These are phyloP conservation scores for Ceratocystis albifundus DNA, from an alignment of 2,329 filamentous ascomycete species.

Conservation along the genomic window DNA sequence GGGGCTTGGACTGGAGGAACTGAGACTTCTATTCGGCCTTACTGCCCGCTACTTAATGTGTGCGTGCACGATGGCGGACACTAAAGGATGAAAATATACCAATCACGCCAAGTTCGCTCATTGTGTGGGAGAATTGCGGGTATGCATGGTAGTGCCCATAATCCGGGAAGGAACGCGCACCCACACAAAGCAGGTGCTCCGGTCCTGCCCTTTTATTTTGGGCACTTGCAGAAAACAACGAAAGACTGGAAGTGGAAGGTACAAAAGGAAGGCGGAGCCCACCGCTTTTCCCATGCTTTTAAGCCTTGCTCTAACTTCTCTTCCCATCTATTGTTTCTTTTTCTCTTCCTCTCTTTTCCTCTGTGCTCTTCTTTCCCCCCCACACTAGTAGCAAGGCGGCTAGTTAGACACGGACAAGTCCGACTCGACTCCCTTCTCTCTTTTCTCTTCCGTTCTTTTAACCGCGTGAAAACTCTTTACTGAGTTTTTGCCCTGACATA, in stretches of 20 bases:
- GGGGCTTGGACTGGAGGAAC: not conserved
- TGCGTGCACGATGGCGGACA: constrained; percentile 5
- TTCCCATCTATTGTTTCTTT: not conserved
- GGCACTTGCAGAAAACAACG: not conserved
- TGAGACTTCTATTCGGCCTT: not conserved
- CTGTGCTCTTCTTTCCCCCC: not conserved
- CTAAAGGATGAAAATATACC: not conserved
- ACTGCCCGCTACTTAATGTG: not conserved
- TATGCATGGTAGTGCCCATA: constrained; percentile 3
- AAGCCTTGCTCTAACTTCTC: too few species aligned
- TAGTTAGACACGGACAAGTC: too few species aligned
- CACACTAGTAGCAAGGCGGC: not conserved
- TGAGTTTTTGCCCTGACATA: not conserved
- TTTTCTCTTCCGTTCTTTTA: not conserved
- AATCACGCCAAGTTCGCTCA: not conserved
- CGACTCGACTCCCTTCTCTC: not conserved
- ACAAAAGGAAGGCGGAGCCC: constrained; percentile 12
- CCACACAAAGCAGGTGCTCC: constrained; percentile 6
- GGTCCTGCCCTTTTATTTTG: not conserved
- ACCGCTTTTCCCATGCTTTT: not conserved
- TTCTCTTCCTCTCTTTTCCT: not conserved
- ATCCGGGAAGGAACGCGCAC: constrained; percentile 9
- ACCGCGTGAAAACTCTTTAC: not conserved
- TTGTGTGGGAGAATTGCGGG: constrained; percentile 13
- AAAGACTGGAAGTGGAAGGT: not conserved